Evolutionary conservation across 179 eudicot genomes (phyloP).

Genomic region (Nepenthes alata): DNA sequence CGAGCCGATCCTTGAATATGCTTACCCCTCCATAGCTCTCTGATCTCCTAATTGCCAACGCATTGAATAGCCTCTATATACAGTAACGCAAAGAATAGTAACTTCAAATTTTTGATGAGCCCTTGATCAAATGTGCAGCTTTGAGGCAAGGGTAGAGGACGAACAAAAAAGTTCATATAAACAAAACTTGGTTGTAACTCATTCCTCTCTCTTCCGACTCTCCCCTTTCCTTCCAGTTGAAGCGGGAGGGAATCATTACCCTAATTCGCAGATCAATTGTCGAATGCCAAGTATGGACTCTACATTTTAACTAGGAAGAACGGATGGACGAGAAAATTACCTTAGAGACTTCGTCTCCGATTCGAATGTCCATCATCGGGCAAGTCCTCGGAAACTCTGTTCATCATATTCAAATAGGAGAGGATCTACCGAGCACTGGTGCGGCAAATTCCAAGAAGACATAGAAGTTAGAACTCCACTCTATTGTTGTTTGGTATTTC

Average conservation of each 20-base stretch:
- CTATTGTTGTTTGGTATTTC: conserved; percentile 94
- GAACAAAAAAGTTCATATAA: no score
- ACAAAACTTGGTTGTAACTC: no score
- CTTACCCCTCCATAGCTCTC: conserved; percentile 90
- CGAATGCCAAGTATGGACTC: no score
- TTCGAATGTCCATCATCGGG: conserved; percentile 64
- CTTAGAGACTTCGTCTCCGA: conserved; percentile 67
- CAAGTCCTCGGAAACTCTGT: conserved; percentile 67
- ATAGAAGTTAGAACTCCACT: conserved; percentile 68
- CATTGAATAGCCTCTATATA: conserved; percentile 76
- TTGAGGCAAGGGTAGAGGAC: no score
- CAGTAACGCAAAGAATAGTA: not conserved
- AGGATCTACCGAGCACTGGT: conserved; percentile 52
- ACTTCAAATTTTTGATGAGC: no score
- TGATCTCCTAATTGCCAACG: conserved; percentile 57
- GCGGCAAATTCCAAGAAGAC: conserved; percentile 85
- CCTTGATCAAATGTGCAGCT: no score
- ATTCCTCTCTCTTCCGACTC: no score
- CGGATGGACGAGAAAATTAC: conserved; percentile 18
- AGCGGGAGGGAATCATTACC: no score
- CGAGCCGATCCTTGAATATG: conserved; percentile 82
- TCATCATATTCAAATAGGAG: conserved; percentile 52
- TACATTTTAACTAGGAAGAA: no score
- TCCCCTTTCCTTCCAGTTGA: no score
- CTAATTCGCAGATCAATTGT: no score